Conservation (phyloP, 1,139 yeast species). For the Yamadazyma epiphylla region DNA sequence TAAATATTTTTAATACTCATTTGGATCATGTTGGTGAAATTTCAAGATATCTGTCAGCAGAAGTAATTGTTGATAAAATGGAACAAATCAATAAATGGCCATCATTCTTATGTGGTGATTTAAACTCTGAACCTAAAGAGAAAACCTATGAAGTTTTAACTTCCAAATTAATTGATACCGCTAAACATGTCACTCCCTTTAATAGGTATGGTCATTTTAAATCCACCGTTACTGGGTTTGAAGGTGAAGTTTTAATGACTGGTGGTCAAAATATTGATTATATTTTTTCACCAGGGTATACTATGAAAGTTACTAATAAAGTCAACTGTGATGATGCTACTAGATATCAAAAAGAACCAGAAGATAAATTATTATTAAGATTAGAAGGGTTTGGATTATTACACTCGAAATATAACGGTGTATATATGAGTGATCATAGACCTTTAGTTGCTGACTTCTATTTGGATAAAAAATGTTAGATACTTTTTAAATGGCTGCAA, state of each 20-base stretch:
- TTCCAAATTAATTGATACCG: slow-evolving; percentile 27
- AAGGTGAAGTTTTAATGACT: slow-evolving; percentile 24
- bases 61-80: slow-evolving; percentile 40
- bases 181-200: slow-evolving; percentile 20
- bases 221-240: slow-evolving; percentile 51
- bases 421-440: slow-evolving; percentile 51
- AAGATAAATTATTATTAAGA: slow-evolving; percentile 16
- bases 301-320: slow-evolving; percentile 19
- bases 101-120: slow-evolving; percentile 47
- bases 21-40: slow-evolving; percentile 50
- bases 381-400: slow-evolving; percentile 40
- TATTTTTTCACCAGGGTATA: slow-evolving; percentile 39
- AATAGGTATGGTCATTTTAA: slow-evolving; percentile 40
- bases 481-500: too few relatives aligned
- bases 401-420: slow-evolving; percentile 42
- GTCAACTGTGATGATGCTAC: slow-evolving; percentile 14
- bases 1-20: slow-evolving; percentile 56
- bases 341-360: slow-evolving; percentile 6
- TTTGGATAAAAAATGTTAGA: slow-evolving; percentile 11
- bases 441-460: slow-evolving; percentile 47
- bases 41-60: slow-evolving; percentile 47
- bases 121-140: slow-evolving; percentile 51
- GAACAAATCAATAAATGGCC: slow-evolving; percentile 36
- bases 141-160: slow-evolving; percentile 40
- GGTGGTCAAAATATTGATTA: slow-evolving; percentile 48